Base-by-base conservation (phyloP, 352 stramenopile species). In the Phytophthora sansomeana region DNA sequence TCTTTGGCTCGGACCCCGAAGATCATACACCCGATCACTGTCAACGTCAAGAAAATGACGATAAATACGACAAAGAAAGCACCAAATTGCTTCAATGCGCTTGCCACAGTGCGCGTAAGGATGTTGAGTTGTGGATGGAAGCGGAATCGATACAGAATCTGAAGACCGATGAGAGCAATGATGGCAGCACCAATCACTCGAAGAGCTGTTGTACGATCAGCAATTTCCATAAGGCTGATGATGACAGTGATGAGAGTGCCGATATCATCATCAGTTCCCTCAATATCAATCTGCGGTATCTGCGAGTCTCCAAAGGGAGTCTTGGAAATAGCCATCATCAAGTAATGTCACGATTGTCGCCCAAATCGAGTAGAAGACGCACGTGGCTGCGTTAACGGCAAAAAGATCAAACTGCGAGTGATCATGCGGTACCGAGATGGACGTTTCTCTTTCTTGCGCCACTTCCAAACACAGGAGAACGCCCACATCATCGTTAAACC, bases 51-150 rank as follows among this genome's bases (percentile, higher is more conserved):
- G 44, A 89, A 79, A 28, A 89, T 78, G 6, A 91, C 69, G 30
- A 85, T 47, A 33, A 85, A 87, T 2, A 90, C 77, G 16, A 83
- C 61, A 41, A 86, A 82, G 52, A 91, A 87, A 3, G 72, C 68
- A 4, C 48, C 54, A 44, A 91, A 88, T 16, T 85, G 74, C 39
- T 74, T 62, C 5, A 91, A 42, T 17, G 80, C 75, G 28, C 63
- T 69, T 6, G 67, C 64, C 44, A 91, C 58, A 17, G 83, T 91
- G 32, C 75, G 60, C 1, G 80, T 87, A 35, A 91, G 44, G 21
- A 89, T 67, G 33, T 83, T 85, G 5, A 91, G 68, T 6, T 70
- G 69, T 35, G 78, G 78, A 21, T 91, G 83, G 35, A 83, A 84
- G 5, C 78, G 72, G 56, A 89, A 88, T 6, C 73, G 67, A 16